Conservation (phyloP, 2,329 filamentous ascomycete species). For the Xylaria sp. region DNA sequence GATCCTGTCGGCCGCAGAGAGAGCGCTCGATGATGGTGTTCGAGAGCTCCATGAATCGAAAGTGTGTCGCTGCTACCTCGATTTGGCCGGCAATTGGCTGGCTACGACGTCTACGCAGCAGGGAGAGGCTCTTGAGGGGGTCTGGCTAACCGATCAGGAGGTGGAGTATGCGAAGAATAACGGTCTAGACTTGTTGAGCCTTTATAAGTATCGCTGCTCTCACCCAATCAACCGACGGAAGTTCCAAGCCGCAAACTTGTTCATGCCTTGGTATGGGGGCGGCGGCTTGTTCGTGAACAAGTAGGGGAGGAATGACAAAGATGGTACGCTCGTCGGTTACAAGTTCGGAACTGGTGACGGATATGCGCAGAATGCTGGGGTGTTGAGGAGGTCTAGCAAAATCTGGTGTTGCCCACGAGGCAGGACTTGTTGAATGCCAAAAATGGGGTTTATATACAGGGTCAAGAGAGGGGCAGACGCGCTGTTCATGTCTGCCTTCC, state of each 20-base stretch:
- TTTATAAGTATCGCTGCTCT: conserved; percentile 17
- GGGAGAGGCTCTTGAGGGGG: conserved; percentile 17
- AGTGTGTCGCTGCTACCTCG: conserved; percentile 24
- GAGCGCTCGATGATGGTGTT: conserved; percentile 24
- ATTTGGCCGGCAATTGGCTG: conserved; percentile 8
- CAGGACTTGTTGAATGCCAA: too few relatives aligned
- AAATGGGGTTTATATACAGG: too few relatives aligned
- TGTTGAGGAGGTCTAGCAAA: too few relatives aligned
- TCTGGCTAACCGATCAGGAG: conserved; percentile 28
- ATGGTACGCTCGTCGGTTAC: too few relatives aligned
- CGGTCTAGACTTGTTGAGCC: not conserved
- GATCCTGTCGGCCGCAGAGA: conserved; percentile 23
- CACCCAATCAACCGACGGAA: not conserved
- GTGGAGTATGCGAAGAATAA: conserved; percentile 13
- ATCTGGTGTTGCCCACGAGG: conserved; percentile 2
- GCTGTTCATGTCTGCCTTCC: too few relatives aligned
- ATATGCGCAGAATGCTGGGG: too few relatives aligned
- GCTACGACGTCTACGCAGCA: conserved; percentile 28
- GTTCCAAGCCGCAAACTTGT: conserved; percentile 21
- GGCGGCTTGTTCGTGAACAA: too few relatives aligned
- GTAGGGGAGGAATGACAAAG: too few relatives aligned
- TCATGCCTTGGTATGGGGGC: too few relatives aligned
- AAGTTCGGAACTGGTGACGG: too few relatives aligned
- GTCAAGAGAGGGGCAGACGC: too few relatives aligned
- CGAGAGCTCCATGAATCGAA: conserved; percentile 15